These are phyloP conservation scores for Penicillium coffeae DNA, from an alignment of 495 filamentous ascomycete species.

Conservation along the genomic window DNA sequence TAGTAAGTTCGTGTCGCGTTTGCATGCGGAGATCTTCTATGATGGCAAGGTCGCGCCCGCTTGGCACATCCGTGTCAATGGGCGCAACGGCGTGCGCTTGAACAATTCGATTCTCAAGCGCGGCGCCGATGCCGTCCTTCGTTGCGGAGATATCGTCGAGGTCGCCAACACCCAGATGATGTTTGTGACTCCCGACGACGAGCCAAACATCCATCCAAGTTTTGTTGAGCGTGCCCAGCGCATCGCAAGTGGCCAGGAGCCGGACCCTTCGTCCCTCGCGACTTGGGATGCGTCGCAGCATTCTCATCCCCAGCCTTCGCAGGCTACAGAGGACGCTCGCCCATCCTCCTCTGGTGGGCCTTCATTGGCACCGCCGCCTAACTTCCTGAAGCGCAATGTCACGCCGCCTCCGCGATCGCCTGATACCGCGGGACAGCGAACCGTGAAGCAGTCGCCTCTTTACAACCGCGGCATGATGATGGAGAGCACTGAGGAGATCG, in stretches of 20 bases:
- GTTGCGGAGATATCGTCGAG: conserved; percentile 84
- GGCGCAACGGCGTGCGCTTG: conserved; percentile 83
- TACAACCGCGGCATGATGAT: conserved; percentile 68
- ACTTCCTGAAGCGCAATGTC: conserved; percentile 62
- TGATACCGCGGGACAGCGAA: conserved; percentile 39
- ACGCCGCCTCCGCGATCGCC: conserved; percentile 58
- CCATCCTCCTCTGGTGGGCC: conserved; percentile 41
- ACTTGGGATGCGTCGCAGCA: conserved; percentile 40
- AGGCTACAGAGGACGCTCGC: conserved; percentile 23
- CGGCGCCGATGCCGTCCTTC: conserved; percentile 59
- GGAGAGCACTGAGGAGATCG: conserved; percentile 73
- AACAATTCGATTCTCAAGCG: conserved; percentile 66
- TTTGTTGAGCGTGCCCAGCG: conserved; percentile 50
- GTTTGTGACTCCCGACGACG: conserved; percentile 78
- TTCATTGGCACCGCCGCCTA: conserved; percentile 64
- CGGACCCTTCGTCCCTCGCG: conserved; percentile 21
- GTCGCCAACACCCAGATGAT: conserved; percentile 95
- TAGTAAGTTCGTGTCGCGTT: conserved; percentile 83
- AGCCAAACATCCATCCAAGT: conserved; percentile 54
- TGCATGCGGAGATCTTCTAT: conserved; percentile 83
- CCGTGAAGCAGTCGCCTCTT: conserved; percentile 54
- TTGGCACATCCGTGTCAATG: conserved; percentile 84
- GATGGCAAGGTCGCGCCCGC: conserved; percentile 55
- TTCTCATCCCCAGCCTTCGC: conserved; percentile 33
- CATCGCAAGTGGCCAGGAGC: conserved; percentile 43